phyloP scores from a whole-genome alignment of 106 monocot genomes.

The Vanilla planifolia region DNA sequence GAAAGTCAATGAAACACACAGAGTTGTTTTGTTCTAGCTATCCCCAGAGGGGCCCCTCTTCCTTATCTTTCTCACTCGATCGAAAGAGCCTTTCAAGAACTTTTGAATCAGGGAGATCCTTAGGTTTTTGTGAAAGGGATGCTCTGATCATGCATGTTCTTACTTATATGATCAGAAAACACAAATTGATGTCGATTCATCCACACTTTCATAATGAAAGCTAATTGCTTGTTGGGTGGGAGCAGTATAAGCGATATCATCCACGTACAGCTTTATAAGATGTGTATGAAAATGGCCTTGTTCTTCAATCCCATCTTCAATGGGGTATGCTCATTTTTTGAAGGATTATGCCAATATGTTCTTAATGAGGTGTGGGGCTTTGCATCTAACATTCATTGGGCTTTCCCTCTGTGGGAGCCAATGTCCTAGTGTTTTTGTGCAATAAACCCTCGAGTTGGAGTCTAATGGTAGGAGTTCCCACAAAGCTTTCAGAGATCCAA shows the following conservation, averaged over 20 bases:
- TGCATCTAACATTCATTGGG: slow-evolving; percentile 15
- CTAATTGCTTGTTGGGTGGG: too few relatives aligned
- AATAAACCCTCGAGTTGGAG: slow-evolving; percentile 10
- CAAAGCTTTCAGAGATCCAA: slow-evolving; percentile 1
- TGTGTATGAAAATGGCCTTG: slow-evolving; percentile 10
- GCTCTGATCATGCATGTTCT: too few relatives aligned
- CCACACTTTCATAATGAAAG: too few relatives aligned
- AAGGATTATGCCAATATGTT: slow-evolving; percentile 8
- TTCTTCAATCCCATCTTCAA: slow-evolving; percentile 15
- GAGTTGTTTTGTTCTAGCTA: not conserved
- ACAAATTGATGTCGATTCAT: too few relatives aligned
- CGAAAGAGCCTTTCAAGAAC: not conserved
- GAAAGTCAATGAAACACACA: slow-evolving; percentile 1
- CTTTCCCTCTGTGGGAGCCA: slow-evolving; percentile 11
- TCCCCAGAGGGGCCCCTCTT: too few relatives aligned
- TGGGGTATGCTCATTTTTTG: not conserved
- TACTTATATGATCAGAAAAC: too few relatives aligned
- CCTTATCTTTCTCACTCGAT: not conserved
- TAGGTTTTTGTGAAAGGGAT: too few relatives aligned
- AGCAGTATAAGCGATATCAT: too few relatives aligned
- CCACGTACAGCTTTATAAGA: slow-evolving; percentile 7
- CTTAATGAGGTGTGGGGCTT: slow-evolving; percentile 13
- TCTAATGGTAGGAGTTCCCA: not conserved
- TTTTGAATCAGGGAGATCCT: too few relatives aligned
- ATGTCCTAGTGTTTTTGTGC: slow-evolving; percentile 5